Conservation (phyloP, 83 land plant species). For the Larix sibirica region DNA sequence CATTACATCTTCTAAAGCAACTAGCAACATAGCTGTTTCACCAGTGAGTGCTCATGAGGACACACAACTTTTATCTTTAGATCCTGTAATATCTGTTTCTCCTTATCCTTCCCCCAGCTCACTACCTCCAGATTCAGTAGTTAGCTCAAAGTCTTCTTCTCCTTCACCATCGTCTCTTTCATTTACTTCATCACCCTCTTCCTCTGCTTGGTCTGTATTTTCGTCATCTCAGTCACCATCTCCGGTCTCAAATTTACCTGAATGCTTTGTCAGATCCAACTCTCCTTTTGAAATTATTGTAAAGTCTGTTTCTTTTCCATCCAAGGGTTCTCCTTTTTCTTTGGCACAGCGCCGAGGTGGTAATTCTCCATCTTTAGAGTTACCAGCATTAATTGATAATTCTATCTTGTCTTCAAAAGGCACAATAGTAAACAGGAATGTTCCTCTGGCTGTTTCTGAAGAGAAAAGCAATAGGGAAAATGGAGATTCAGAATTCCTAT, state of each 20-base stretch:
- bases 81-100: conserved; percentile 11
- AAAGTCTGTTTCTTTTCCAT: conserved; percentile 18
- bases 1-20: neutral
- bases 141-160: conserved; percentile 43
- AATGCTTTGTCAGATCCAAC: conserved; percentile 7
- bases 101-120: conserved; percentile 25
- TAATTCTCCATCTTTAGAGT: conserved; percentile 29
- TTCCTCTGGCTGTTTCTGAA: conserved; percentile 7
- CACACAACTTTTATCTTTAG: conserved; percentile 3
- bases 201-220: conserved; percentile 31
- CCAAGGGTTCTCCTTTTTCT: conserved; percentile 31
- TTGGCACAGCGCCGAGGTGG: conserved; percentile 48
- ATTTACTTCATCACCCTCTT: conserved; percentile 30
- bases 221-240: conserved; percentile 23
- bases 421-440: neutral
- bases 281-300: conserved; percentile 7
- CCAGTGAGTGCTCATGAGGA: conserved; percentile 3
- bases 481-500: neutral
- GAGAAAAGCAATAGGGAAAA: neutral
- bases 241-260: conserved; percentile 19
- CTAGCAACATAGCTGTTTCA: conserved; percentile 29
- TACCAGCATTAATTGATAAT: conserved; percentile 32
- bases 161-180: conserved; percentile 30
- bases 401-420: conserved; percentile 2
- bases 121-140: conserved; percentile 22